phyloP scores from a whole-genome alignment of 2,329 filamentous ascomycete species.

The Cordyceps pruinosa region DNA sequence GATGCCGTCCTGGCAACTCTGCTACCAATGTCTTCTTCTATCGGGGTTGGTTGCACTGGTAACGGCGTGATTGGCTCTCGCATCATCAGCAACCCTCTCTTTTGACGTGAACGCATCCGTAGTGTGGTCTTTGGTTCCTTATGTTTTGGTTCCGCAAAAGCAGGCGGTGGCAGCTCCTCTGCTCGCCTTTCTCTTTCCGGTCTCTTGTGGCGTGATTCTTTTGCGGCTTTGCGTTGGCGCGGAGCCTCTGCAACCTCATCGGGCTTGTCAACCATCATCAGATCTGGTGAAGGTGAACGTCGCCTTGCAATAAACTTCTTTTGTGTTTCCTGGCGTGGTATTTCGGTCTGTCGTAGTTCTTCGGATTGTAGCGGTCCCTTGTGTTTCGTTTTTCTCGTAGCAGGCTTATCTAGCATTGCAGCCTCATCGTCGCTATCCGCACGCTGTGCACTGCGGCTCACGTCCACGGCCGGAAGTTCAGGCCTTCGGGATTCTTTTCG shows the following conservation, averaged over 20 bases:
- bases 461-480: neutral
- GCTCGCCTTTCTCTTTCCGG: neutral
- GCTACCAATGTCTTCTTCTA: neutral
- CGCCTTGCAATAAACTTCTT: neutral
- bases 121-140: constrained; percentile 8
- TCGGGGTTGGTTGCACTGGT: neutral
- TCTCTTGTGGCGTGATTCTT: neutral
- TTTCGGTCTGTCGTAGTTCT: neutral
- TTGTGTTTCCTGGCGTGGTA: neutral
- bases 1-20: neutral
- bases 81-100: constrained; percentile 11
- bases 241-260: neutral
- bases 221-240: neutral
- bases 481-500: neutral
- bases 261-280: neutral
- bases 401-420: neutral
- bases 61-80: neutral
- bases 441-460: neutral
- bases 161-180: neutral
- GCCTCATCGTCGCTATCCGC: neutral
- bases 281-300: neutral
- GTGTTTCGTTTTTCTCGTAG: neutral
- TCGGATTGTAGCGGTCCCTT: neutral
- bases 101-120: constrained; percentile 10
- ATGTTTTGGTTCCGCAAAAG: neutral